Evolutionary conservation across 2,329 filamentous ascomycete genomes (phyloP).

Genomic region (Colletotrichum cordylinicola): DNA sequence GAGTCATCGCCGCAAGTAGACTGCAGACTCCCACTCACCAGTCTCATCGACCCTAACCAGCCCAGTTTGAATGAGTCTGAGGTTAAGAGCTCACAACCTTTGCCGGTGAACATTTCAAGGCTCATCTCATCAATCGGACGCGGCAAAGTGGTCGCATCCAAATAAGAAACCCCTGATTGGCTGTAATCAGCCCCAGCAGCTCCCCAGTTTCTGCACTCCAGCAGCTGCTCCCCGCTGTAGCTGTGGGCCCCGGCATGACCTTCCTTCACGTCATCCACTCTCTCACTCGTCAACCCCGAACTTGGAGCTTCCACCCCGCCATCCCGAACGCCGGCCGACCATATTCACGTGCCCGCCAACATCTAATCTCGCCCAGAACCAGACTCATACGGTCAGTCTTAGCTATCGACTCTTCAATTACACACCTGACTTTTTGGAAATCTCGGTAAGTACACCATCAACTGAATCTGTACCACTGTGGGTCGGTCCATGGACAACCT

Average conservation of each 20-base stretch:
- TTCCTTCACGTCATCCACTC: background rate
- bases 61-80: background rate
- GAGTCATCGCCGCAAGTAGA: background rate
- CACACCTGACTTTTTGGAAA: background rate
- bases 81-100: background rate
- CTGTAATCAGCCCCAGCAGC: background rate
- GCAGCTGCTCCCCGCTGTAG: background rate
- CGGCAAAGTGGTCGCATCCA: background rate
- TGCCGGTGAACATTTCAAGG: background rate
- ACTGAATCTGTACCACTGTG: background rate
- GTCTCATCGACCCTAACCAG: background rate
- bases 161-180: slow-evolving; percentile 2
- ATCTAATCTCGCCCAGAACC: accelerated
- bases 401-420: background rate
- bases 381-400: no score
- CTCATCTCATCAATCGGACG: background rate
- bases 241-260: background rate
- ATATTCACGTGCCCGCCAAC: background rate
- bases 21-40: background rate
- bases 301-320: background rate
- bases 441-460: background rate
- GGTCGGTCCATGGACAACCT: background rate
- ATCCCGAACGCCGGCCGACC: background rate
- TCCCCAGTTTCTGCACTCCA: background rate
- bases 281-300: background rate